A percentile compares a stretch with the other conserved stretches of the same genome.
Evolutionary conservation across 2,329 filamentous ascomycete genomes (phyloP).

Genomic region (Phialophora verrucosa): DNA sequence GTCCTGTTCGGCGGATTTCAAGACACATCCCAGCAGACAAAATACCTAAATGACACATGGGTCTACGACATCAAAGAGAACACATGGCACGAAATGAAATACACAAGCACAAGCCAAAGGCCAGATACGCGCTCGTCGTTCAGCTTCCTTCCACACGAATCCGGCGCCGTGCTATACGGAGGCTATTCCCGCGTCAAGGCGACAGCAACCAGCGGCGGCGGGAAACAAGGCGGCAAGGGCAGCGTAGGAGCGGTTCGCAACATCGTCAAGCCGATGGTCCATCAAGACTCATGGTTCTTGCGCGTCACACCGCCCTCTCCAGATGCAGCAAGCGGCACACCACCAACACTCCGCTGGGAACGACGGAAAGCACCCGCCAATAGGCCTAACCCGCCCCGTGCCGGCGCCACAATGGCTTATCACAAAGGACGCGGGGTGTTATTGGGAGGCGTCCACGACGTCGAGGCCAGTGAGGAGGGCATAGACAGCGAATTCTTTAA

Average conservation of each 20-base stretch:
- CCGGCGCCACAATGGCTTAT: slow-evolving; percentile 90
- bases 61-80: slow-evolving; percentile 90
- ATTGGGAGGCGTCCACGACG: slow-evolving; percentile 93
- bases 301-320: slow-evolving; percentile 74
- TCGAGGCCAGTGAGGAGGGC: slow-evolving; percentile 88
- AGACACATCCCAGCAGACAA: slow-evolving; percentile 92
- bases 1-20: slow-evolving; percentile 96
- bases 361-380: slow-evolving; percentile 91
- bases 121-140: slow-evolving; percentile 92
- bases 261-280: slow-evolving; percentile 82
- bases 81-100: slow-evolving; percentile 76
- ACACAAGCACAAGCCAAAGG: slow-evolving; percentile 80
- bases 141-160: slow-evolving; percentile 86
- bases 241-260: slow-evolving; percentile 69
- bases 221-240: slow-evolving; percentile 49
- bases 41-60: slow-evolving; percentile 93
- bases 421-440: slow-evolving; percentile 92
- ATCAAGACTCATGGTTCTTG: slow-evolving; percentile 94
- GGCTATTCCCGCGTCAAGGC: slow-evolving; percentile 92
- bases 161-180: slow-evolving; percentile 86
- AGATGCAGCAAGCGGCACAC: slow-evolving; percentile 68
- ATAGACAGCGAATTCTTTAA: slow-evolving; percentile 99
- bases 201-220: slow-evolving; percentile 63
- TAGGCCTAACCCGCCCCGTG: slow-evolving; percentile 78
- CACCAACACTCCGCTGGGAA: slow-evolving; percentile 85